Percentiles rank a stretch among this genome's conserved stretches.
Evolutionary conservation across 1,284 basidiomycete species (phyloP).

Genomic region (Ustilago tritici): DNA sequence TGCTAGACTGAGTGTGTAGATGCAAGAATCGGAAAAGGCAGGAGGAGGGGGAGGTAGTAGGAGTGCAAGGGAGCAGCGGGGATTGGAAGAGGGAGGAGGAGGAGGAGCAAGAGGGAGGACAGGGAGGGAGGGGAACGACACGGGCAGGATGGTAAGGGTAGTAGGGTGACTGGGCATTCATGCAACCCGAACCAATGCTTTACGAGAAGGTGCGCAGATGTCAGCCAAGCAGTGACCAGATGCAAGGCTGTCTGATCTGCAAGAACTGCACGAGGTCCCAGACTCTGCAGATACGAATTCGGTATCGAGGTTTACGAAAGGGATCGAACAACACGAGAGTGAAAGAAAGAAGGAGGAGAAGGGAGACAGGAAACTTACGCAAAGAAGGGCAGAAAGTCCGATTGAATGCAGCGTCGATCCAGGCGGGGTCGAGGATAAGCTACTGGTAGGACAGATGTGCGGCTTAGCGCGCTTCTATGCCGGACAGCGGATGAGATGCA

Average conservation of each 20-base stretch:
- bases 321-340: neutral
- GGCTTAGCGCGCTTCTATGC: conserved; percentile 28
- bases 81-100: conserved; percentile 8
- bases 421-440: conserved; percentile 23
- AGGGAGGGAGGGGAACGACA: conserved; percentile 26
- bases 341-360: neutral
- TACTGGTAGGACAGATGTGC: conserved; percentile 20
- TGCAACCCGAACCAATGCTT: neutral
- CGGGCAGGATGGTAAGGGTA: conserved; percentile 5
- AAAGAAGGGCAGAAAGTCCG: conserved; percentile 15
- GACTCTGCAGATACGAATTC: neutral
- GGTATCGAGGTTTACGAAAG: conserved; percentile 1
- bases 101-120: neutral
- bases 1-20: neutral
- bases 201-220: neutral
- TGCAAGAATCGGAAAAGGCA: conserved; percentile 18
- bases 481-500: conserved; percentile 14
- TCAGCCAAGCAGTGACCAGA: neutral
- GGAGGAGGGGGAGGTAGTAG: conserved; percentile 7
- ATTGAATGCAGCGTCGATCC: conserved; percentile 46
- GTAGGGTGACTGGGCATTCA: conserved; percentile 8
- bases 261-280: conserved; percentile 5
- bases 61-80: conserved; percentile 10
- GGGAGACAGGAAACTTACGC: conserved; percentile 25
- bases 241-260: conserved; percentile 13